phyloP scores from a whole-genome alignment of 164 flowering plant species.

The Pachysandra terminalis region DNA sequence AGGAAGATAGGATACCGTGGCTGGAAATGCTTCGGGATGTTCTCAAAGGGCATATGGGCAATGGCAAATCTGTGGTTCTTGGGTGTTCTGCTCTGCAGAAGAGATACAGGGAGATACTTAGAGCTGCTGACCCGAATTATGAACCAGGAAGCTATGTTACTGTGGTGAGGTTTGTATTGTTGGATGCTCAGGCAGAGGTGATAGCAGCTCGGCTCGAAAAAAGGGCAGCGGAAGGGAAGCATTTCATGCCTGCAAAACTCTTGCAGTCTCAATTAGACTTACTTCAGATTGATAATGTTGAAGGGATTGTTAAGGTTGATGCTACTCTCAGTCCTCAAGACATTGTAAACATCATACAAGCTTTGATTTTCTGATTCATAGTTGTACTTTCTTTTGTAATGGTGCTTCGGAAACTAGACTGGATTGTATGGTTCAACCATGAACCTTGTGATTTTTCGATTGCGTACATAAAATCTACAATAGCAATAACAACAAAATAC shows the following conservation, averaged over 20 bases:
- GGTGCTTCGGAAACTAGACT: too few relatives aligned
- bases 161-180: constrained; percentile 61
- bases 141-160: constrained; percentile 20
- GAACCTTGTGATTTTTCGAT: too few relatives aligned
- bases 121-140: constrained; percentile 54
- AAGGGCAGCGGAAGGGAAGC: constrained; percentile 70
- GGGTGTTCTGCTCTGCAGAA: constrained; percentile 77
- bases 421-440: too few relatives aligned
- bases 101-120: constrained; percentile 70
- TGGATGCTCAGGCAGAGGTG: constrained; percentile 57
- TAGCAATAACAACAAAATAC: too few relatives aligned
- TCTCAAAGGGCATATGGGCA: constrained; percentile 25
- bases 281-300: constrained; percentile 64
- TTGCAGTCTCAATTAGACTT: constrained; percentile 76
- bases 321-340: too few relatives aligned
- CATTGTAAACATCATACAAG: too few relatives aligned
- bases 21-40: constrained; percentile 52
- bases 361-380: too few relatives aligned
- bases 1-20: constrained; percentile 90
- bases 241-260: constrained; percentile 79
- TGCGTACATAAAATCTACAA: too few relatives aligned
- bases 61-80: constrained; percentile 38
- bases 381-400: too few relatives aligned
- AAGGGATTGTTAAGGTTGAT: constrained; percentile 62
- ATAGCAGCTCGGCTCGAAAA: constrained; percentile 53